Base-by-base conservation (phyloP, 345 rosid genomes). In the Streptanthus diversifolius region DNA sequence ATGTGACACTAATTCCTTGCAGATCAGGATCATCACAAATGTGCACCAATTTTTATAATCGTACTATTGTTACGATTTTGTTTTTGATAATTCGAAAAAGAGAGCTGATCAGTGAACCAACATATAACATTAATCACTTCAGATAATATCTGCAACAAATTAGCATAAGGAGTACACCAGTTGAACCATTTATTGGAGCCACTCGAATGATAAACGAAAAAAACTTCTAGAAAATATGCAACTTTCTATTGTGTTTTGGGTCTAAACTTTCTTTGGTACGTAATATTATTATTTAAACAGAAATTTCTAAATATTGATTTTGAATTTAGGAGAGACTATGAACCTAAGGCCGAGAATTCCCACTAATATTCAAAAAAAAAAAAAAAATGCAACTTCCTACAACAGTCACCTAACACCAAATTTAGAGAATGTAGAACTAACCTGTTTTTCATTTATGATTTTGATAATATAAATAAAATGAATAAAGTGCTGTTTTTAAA, bases 341-440 rank as follows among this genome's bases (percentile, higher is more conserved):
- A n/a, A n/a, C n/a, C n/a, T n/a, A n/a, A n/a, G n/a, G n/a, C n/a
- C n/a, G n/a, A n/a, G n/a, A n/a, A n/a, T n/a, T n/a, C n/a, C n/a
- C n/a, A n/a, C n/a, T n/a, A n/a, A n/a, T n/a, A n/a, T n/a, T n/a
- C n/a, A n/a, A n/a, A n/a, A n/a, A n/a, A n/a, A n/a, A n/a, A n/a
- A n/a, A n/a, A n/a, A n/a, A n/a, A n/a, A 63, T 53, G n/a, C 70
- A 72, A 22, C 58, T 64, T 73, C 59, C 58, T 45, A 36, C n/a
- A 30, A 48, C 67, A 47, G 58, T 74, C 72, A 58, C 67, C 67
- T 27, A 14, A 74, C 67, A 4, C 63, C 44, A 39, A 57, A 43
- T 49, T 66, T 58, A 21, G 27, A 13, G 2, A 30, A 43, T 54
- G 7, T 53, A 21, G 8, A 52, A 32, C n/a, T n/a, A 40, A 62